Conservation (phyloP, 129 eudicot species). For the Silybum marianum region DNA sequence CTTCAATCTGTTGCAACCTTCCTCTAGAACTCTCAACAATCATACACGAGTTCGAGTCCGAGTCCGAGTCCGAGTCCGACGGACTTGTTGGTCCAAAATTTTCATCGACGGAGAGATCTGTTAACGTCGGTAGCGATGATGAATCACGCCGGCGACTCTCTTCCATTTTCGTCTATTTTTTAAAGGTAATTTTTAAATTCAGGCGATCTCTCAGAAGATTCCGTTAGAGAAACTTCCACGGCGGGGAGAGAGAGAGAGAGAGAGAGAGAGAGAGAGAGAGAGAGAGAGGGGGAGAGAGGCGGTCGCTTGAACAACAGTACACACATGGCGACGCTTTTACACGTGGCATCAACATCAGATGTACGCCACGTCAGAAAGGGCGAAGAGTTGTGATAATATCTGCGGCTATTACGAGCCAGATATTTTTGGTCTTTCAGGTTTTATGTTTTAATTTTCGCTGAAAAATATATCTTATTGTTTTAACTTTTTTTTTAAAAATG, state of each 20-base stretch:
- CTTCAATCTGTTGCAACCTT: slow-evolving; percentile 19
- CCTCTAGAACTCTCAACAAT: slow-evolving; percentile 25
- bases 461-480: no score
- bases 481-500: no score
- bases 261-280: slow-evolving; percentile 11
- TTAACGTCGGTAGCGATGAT: slow-evolving; percentile 25
- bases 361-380: slow-evolving; percentile 48
- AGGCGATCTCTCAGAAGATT: neutral
- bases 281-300: slow-evolving; percentile 10
- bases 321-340: slow-evolving; percentile 62
- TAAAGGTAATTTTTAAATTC: neutral
- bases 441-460: no score
- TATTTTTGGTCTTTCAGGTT: slow-evolving; percentile 25
- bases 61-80: slow-evolving; percentile 34
- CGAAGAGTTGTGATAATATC: slow-evolving; percentile 31
- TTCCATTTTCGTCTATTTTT: slow-evolving; percentile 16
- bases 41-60: slow-evolving; percentile 34
- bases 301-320: slow-evolving; percentile 13
- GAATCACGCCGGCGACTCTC: slow-evolving; percentile 28
- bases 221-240: neutral
- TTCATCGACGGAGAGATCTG: slow-evolving; percentile 27
- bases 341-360: slow-evolving; percentile 35
- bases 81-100: slow-evolving; percentile 12
- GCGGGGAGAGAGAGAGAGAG: neutral
- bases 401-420: slow-evolving; percentile 43